These are phyloP conservation scores for Exophiala sp. DNA, from an alignment of 2,329 filamentous ascomycete species.

Conservation along the genomic window DNA sequence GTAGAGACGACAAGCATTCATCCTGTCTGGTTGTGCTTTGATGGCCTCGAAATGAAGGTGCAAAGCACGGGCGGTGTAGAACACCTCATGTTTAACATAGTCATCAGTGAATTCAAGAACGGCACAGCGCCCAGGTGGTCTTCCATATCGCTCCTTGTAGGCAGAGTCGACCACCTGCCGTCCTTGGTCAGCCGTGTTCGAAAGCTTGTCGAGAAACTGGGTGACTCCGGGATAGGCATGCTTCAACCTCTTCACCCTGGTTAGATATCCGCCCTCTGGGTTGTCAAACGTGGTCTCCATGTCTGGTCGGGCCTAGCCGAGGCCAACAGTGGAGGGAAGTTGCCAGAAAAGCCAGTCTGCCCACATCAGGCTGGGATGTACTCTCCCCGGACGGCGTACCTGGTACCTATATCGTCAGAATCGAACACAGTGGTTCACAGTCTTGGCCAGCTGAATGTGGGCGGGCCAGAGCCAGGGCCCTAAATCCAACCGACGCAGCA, in stretches of 20 bases:
- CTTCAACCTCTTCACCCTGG: background rate
- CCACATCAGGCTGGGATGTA: no score
- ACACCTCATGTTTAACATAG: background rate
- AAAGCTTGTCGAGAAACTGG: background rate
- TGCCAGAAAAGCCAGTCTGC: background rate
- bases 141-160: background rate
- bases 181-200: background rate
- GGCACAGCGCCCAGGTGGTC: background rate
- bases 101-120: background rate
- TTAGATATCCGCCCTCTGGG: background rate
- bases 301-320: background rate
- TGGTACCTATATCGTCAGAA: no score
- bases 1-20: background rate
- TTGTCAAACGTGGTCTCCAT: background rate
- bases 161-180: background rate
- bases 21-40: background rate
- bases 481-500: no score
- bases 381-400: no score
- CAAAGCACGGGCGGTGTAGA: background rate
- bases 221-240: background rate
- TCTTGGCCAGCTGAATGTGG: no score
- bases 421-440: no score
- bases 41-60: background rate
- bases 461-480: no score
- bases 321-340: background rate